Percentiles rank a stretch among this genome's conserved stretches.
Conservation (phyloP, 202 grass and related monocot species). For the Dendrocalamus latiflorus region DNA sequence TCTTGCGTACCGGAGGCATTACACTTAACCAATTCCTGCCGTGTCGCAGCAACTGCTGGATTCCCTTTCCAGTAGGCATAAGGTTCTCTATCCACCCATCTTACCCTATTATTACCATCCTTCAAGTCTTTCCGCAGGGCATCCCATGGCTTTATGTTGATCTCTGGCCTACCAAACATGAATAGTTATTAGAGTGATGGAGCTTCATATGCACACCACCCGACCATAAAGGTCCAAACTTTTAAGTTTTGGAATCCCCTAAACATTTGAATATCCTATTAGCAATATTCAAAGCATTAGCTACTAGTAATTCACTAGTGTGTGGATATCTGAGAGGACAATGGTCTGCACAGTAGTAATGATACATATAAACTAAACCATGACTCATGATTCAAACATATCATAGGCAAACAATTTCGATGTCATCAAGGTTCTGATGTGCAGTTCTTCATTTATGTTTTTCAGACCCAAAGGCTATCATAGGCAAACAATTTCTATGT, state of each 20-base stretch:
- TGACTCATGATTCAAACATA: background rate
- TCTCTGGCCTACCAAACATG: constrained; percentile 60
- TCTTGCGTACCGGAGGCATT: constrained; percentile 63
- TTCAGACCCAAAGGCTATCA: background rate
- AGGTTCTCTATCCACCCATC: constrained; percentile 35
- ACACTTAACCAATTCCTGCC: constrained; percentile 63
- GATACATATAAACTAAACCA: background rate
- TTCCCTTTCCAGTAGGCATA: constrained; percentile 59
- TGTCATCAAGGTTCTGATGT: background rate
- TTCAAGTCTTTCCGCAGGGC: constrained; percentile 42
- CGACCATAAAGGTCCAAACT: background rate
- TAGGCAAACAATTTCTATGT: background rate
- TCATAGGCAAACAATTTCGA: background rate
- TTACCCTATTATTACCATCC: constrained; percentile 43
- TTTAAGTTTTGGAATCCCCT: background rate
- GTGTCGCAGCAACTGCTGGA: constrained; percentile 50
- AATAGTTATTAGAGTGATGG: background rate
- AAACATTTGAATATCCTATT: background rate
- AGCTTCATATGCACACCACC: background rate
- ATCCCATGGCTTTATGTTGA: constrained; percentile 91
- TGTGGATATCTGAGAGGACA: background rate
- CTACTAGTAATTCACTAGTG: background rate
- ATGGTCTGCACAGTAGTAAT: background rate
- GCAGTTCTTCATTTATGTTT: background rate
- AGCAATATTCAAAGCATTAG: background rate